phyloP scores from a whole-genome alignment of 2,329 filamentous ascomycete genomes.

The Xylariaceae sp. region DNA sequence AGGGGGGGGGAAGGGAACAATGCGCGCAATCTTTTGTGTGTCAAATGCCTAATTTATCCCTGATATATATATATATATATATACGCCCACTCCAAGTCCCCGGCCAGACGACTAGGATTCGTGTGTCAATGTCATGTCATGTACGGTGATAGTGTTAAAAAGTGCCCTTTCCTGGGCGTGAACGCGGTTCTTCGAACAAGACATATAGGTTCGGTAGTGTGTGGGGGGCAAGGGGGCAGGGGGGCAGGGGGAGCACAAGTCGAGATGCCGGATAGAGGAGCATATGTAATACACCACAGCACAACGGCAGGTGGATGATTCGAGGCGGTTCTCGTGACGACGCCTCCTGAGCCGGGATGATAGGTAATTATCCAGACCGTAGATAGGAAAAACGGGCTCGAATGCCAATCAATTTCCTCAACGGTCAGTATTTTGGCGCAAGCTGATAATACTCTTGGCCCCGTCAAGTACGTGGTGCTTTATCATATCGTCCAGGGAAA shows the following conservation, averaged over 20 bases:
- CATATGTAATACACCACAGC: too few species aligned
- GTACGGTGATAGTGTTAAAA: neutral
- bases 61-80: too few species aligned
- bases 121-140: too few species aligned
- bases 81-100: neutral
- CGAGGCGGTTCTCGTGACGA: neutral
- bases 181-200: neutral
- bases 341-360: neutral
- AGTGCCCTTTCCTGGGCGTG: neutral
- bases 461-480: neutral
- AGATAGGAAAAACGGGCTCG: too few species aligned
- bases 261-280: too few species aligned
- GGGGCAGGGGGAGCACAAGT: too few species aligned
- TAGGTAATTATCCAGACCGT: neutral
- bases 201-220: too few species aligned
- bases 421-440: neutral
- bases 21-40: too few species aligned
- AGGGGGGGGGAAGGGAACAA: too few species aligned
- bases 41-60: too few species aligned
- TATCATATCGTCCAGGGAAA: neutral
- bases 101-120: neutral
- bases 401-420: neutral
- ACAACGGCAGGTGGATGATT: neutral
- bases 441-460: neutral
- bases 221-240: too few species aligned